Conservation (phyloP, 208 protist genomes). For the Trypanosoma lewisi region DNA sequence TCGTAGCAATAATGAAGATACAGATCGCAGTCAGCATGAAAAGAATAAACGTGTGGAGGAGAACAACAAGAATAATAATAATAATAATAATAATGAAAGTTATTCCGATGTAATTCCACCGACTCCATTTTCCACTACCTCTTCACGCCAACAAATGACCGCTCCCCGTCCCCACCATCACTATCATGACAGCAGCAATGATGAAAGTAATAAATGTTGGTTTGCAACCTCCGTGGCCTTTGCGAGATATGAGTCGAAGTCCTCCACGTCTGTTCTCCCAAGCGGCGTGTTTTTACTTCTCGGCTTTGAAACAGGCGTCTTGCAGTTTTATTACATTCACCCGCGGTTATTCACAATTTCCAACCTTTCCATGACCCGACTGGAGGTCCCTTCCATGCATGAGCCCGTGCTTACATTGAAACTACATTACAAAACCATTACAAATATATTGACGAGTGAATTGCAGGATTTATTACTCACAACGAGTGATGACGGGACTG, state of each 20-base stretch:
- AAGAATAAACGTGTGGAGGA: no score
- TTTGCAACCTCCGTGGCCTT: constrained; percentile 68
- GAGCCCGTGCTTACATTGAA: constrained; percentile 39
- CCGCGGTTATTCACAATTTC: constrained; percentile 62
- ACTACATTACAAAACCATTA: constrained; percentile 55
- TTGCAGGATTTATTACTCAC: constrained; percentile 57
- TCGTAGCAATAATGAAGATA: no score
- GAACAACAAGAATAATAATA: no score
- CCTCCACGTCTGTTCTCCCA: constrained; percentile 19
- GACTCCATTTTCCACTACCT: no score
- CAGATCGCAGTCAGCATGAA: no score
- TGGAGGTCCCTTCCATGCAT: constrained; percentile 56
- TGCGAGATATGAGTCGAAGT: constrained; percentile 23
- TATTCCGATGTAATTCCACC: no score
- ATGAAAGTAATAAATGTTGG: constrained; percentile 31
- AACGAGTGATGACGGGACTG: constrained; percentile 66
- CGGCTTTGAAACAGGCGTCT: constrained; percentile 70
- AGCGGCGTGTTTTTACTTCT: constrained; percentile 50
- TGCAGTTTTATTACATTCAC: constrained; percentile 69
- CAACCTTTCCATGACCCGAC: constrained; percentile 47
- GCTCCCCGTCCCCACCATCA: neutral
- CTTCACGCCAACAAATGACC: neutral
- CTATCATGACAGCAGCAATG: neutral
- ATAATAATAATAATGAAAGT: no score
- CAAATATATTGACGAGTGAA: constrained; percentile 48